Conservation (phyloP, 1,284 basidiomycete genomes). For the Ceratobasidium sp. region DNA sequence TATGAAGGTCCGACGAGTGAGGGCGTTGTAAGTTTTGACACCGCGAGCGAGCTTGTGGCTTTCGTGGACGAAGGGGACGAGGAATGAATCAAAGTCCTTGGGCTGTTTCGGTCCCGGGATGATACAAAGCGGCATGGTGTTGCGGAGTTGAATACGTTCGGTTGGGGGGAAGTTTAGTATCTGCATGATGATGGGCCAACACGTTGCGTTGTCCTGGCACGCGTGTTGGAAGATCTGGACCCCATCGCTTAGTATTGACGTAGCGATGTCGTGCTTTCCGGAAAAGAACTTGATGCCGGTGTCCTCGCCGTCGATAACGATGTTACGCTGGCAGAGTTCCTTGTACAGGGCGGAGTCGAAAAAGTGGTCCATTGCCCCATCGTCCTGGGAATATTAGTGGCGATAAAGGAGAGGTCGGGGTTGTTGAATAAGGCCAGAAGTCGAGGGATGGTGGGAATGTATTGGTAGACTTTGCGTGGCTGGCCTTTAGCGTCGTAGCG, state of each 20-base stretch:
- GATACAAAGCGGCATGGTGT: conserved; percentile 59
- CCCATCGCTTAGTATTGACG: conserved; percentile 58
- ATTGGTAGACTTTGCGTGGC: conserved; percentile 43
- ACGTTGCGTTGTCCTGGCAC: conserved; percentile 52
- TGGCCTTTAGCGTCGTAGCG: conserved; percentile 39
- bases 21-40: conserved; percentile 57
- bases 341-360: conserved; percentile 48
- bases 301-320: conserved; percentile 32
- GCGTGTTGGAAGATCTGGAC: conserved; percentile 59
- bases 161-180: conserved; percentile 62
- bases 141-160: conserved; percentile 54
- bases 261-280: conserved; percentile 54
- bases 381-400: conserved; percentile 44
- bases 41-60: conserved; percentile 58
- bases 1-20: not conserved
- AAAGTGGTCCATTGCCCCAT: conserved; percentile 50
- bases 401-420: conserved; percentile 53
- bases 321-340: conserved; percentile 16
- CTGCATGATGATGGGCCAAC: conserved; percentile 62
- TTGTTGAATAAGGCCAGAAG: conserved; percentile 41
- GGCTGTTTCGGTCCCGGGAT: conserved; percentile 64
- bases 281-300: conserved; percentile 53
- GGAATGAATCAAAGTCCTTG: conserved; percentile 60
- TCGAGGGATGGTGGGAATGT: conserved; percentile 47
- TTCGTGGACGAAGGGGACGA: conserved; percentile 59